phyloP scores from a whole-genome alignment of 768 basidiomycete species.

The Leccinellum rugosiceps region DNA sequence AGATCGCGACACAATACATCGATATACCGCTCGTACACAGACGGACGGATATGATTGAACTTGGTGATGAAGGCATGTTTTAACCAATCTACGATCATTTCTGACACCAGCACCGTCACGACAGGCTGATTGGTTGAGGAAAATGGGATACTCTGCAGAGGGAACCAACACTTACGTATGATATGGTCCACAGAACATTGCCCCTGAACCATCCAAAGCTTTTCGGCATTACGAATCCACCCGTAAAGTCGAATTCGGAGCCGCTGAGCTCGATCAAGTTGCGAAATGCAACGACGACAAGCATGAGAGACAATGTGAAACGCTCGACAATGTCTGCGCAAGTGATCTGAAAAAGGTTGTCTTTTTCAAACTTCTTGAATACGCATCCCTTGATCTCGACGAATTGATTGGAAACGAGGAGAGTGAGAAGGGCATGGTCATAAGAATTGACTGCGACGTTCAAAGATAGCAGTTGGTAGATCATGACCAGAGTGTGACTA shows the following conservation, averaged over 20 bases:
- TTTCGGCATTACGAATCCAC: conserved; percentile 72
- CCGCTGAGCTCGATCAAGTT: conserved; percentile 94
- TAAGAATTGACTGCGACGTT: conserved; percentile 99
- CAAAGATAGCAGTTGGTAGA: conserved; percentile 90
- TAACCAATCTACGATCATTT: conserved; percentile 96
- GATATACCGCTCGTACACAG: conserved; percentile 91
- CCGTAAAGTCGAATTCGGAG: conserved; percentile 74
- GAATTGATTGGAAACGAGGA: conserved; percentile 96
- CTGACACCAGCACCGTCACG: conserved; percentile 83
- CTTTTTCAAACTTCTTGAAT: conserved; percentile 99
- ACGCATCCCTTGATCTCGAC: conserved; percentile 99
- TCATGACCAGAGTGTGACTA: conserved; percentile 88
- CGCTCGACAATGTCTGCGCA: conserved; percentile 99
- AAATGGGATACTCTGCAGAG: not conserved
- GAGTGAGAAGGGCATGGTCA: conserved; percentile 89
- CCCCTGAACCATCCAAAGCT: conserved; percentile 84
- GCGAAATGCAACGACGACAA: conserved; percentile 85
- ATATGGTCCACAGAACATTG: conserved; percentile 81
- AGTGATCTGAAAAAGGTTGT: conserved; percentile 96
- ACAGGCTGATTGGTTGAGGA: conserved; percentile 62
- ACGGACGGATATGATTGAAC: conserved; percentile 96
- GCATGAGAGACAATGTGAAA: conserved; percentile 89
- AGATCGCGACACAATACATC: conserved; percentile 96
- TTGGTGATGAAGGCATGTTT: conserved; percentile 99
- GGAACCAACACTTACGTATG: conserved; percentile 61